Evolutionary conservation across 108 stramenopile genomes (phyloP), one percentile per base, ranked within the genome.

Genomic region (Hondaea fermentalgiana): DNA sequence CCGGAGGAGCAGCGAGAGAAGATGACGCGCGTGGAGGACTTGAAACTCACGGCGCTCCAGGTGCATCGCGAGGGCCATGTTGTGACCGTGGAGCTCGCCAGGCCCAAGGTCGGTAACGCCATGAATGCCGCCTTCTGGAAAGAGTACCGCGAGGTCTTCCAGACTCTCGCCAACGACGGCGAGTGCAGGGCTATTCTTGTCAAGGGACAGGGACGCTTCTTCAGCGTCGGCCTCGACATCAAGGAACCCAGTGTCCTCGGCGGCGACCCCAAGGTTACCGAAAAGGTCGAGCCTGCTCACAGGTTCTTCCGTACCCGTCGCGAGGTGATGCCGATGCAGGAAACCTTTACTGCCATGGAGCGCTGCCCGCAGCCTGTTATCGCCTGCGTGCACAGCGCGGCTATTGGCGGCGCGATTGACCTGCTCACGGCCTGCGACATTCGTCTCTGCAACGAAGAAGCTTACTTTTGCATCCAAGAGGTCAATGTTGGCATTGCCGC

Each of bases 351-450:
- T 19, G 90, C 92, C 19, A 49, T 93, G 14, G 93, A 93, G 53
- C 44, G 55, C 44, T 72, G 92, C 59, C 91, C 92, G 1, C 89
- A 92, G 42, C 93, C 93, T 23, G 92, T 93, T 17, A 90, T 93
- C 5, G 92, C 92, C 10, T 92, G 91, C 28, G 89, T 93, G 44
- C 92, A 92, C 72, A 91, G 92, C 35, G 91, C 91, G 6, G 93
- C 92, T 58, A 89, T 93, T 42, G 93, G 93, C 8, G 93, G 90
- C 8, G 93, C 91, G 5, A 90, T 93, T n/a, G 93, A 93, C 72
- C 72, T 93, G 35, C 59, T 93, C 35, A 89, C 88, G 19, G 92
- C 92, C 49, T 55, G 90, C 28, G 93, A 93, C 92, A 91, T 93
- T 29, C 90, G 93, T 12, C 72, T 91, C 57, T 76, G 89, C 59